Conservation (phyloP, 306 rosid genomes). For the Sicyos baderoa region DNA sequence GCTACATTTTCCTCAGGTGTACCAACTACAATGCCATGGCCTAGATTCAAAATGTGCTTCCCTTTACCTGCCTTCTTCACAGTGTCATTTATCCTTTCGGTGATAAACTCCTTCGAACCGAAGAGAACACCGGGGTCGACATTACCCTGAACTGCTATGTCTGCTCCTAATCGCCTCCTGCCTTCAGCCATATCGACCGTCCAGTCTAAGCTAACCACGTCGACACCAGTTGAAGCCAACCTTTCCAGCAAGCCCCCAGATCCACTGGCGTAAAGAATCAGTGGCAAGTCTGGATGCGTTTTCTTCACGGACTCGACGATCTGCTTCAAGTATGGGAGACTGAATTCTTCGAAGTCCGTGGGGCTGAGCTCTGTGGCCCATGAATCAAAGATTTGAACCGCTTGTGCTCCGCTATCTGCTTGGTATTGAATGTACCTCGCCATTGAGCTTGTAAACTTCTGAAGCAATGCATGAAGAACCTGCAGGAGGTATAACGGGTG, state of each 20-base stretch:
- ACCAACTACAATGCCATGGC: conserved; percentile 23
- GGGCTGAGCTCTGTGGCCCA: conserved; percentile 98
- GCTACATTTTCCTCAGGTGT: conserved; percentile 44
- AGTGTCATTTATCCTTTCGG: conserved; percentile 62
- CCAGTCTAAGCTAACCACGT: conserved; percentile 97
- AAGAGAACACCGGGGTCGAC: conserved; percentile 97
- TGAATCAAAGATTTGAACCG: conserved; percentile 90
- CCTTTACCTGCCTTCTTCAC: conserved; percentile 49
- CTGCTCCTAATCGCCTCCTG: conserved; percentile 62
- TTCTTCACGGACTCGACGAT: conserved; percentile 66
- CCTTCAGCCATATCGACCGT: conserved; percentile 98
- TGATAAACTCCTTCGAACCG: conserved; percentile 85
- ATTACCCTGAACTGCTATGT: conserved; percentile 85
- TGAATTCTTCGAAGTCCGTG: conserved; percentile 86
- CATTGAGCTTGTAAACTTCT: conserved; percentile 80
- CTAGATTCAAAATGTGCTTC: conserved; percentile 22
- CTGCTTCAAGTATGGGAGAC: conserved; percentile 88
- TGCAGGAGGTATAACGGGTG: conserved; percentile 26
- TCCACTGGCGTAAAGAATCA: conserved; percentile 92
- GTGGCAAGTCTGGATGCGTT: conserved; percentile 77
- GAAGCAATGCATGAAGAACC: conserved; percentile 80
- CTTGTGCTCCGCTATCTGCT: conserved; percentile 95
- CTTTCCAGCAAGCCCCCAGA: conserved; percentile 96
- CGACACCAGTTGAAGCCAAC: conserved; percentile 74
- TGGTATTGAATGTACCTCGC: conserved; percentile 73